Base-by-base conservation (phyloP, 1,139 yeast species). In the Kazachstania sp. region DNA sequence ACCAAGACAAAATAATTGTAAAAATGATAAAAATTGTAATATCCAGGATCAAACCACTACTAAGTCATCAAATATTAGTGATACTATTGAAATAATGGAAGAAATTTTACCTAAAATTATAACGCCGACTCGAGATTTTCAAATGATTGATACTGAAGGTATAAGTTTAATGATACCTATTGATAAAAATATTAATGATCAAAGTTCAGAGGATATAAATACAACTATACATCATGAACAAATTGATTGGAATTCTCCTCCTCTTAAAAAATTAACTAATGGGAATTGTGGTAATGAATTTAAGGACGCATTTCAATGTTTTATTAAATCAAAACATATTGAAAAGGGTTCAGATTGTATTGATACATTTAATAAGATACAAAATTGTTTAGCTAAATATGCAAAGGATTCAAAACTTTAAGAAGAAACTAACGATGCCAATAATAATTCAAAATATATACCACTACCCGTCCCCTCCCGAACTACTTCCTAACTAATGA, bases 201-300 rank as follows among this genome's bases (percentile, higher is more conserved):
- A 46, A 49, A 23, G 19, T 34, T 13, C 16, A 15, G 19, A 41
- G 49, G 19, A 34, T 44, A 30, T 13, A 15, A 18, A 32, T 15
- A 15, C 12, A 15, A 32, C 15, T 5, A 32, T 32, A 5, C 19
- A 32, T 16, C 34, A n/a, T 5, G 98, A 98, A 35, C 97, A 92
- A 67, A 94, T 92, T 69, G 92, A 92, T 79, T 92, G 98, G 98
- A 98, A 92, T 64, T 94, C 98, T 67, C 97, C 98, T 13, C 92
- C 98, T 69, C 74, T 94, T 49, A 98, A 97, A 35, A 98, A 98
- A 41, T 88, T 92, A 97, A 97, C 98, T 38, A 77, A 87, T 54
- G 98, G 98, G 0, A 97, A 97, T 49, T 90, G 97, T 70, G 97
- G 98, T 48, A 95, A 86, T 64, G 97, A 92, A 69, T 92, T 90